These are phyloP conservation scores for Pleurotus citrinopileatus DNA, from an alignment of 768 basidiomycete species.

Conservation along the genomic window DNA sequence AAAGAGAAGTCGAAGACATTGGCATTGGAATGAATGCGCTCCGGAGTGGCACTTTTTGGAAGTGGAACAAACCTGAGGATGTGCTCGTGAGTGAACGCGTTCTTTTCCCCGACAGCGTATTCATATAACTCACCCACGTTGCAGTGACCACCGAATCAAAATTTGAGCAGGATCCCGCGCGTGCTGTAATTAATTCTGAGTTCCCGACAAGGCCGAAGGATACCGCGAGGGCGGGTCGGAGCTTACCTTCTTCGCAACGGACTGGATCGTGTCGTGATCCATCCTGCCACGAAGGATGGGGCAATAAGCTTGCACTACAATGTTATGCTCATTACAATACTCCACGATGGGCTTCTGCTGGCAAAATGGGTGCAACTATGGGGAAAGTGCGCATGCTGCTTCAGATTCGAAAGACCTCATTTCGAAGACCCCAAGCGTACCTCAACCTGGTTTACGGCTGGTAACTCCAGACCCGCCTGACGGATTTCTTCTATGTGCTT, in stretches of 20 bases:
- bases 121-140: constrained; percentile 59
- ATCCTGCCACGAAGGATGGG: constrained; percentile 66
- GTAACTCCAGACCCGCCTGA: constrained; percentile 57
- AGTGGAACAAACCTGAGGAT: constrained; percentile 68
- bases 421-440: constrained; percentile 31
- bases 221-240: not conserved
- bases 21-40: constrained; percentile 71
- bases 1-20: constrained; percentile 78
- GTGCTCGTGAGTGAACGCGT: not conserved
- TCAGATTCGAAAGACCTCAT: not conserved
- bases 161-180: constrained; percentile 71
- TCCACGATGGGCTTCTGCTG: constrained; percentile 81
- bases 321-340: constrained; percentile 61
- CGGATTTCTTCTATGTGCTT: constrained; percentile 76
- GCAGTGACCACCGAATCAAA: constrained; percentile 87
- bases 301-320: constrained; percentile 73
- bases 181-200: constrained; percentile 34
- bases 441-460: constrained; percentile 83
- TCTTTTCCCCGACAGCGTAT: not conserved
- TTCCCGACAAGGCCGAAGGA: not conserved
- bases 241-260: constrained; percentile 57
- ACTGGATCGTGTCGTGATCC: constrained; percentile 50
- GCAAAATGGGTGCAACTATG: constrained; percentile 76
- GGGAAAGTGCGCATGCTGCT: too few species aligned
- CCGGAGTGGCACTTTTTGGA: constrained; percentile 73